A percentile compares a stretch with the other conserved stretches of the same genome.
phyloP scores from a whole-genome alignment of 345 rosid genomes.

The Orychophragmus violaceus region DNA sequence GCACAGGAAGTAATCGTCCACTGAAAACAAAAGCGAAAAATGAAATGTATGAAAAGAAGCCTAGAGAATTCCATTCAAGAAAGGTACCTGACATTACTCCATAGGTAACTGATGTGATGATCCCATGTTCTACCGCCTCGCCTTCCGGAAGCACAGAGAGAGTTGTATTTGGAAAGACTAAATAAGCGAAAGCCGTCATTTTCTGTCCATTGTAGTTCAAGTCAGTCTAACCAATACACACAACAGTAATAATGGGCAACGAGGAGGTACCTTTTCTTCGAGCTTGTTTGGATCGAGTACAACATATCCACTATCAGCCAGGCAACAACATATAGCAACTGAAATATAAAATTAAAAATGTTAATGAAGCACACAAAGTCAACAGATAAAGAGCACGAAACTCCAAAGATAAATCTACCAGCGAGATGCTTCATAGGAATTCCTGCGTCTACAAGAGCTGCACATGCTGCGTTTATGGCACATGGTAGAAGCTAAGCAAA shows the following conservation, averaged over 20 bases:
- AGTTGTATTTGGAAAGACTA: slow-evolving; percentile 74
- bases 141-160: slow-evolving; percentile 54
- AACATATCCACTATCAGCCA: slow-evolving; percentile 51
- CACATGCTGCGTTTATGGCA: slow-evolving; percentile 92
- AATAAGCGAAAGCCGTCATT: slow-evolving; percentile 71
- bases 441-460: slow-evolving; percentile 96
- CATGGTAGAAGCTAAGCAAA: slow-evolving; percentile 71
- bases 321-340: slow-evolving; percentile 88
- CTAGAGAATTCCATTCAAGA: neutral
- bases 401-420: slow-evolving; percentile 35
- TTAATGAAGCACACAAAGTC: neutral
- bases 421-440: slow-evolving; percentile 93
- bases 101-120: slow-evolving; percentile 73
- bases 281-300: slow-evolving; percentile 77
- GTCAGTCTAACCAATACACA: slow-evolving; percentile 1
- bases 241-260: neutral
- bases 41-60: neutral
- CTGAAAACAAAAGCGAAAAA: slow-evolving; percentile 32
- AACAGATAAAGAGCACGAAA: neutral
- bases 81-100: slow-evolving; percentile 75
- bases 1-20: slow-evolving; percentile 67
- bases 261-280: slow-evolving; percentile 74
- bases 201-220: slow-evolving; percentile 39
- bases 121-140: slow-evolving; percentile 63
- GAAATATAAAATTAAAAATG: slow-evolving; percentile 18